Base-by-base conservation (phyloP, 1,139 yeast genomes). In the Arxiozyma heterogenica region DNA sequence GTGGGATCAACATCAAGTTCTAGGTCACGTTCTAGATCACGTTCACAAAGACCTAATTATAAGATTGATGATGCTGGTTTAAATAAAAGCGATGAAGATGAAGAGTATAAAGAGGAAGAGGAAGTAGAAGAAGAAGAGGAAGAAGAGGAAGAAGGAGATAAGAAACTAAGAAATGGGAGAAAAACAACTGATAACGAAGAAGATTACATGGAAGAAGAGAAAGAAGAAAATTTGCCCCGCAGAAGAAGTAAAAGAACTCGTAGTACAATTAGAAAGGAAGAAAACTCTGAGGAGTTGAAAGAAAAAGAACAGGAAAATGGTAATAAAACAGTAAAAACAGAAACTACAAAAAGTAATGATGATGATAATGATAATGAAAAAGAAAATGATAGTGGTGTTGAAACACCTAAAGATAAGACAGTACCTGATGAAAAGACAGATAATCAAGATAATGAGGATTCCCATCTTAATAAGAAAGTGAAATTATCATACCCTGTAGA, bases 401-500 rank as follows among this genome's bases (percentile, higher is more conserved):
- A 44, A 50, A 44, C 25, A 39, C 47, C 44, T 15, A 52, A 41
- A 9, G 41, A 42, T 42, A 51, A 44, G 12, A 51, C 44, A 11
- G 44, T 25, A 17, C 44, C 62, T 54, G 57, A 65, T 8, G 61
- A 58, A 2, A 22, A 43, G 30, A 7, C 39, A 30, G 60, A 56
- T 25, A 54, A 53, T 25, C 57, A 53, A 18, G 58, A 52, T 12
- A 58, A 59, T 1, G 60, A 55, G 39, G n/a, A 34, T 42, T 52
- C 53, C 3, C 25, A 48, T 17, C 23, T 21, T 4, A 25, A 48
- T 27, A 48, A 41, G 25, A 42, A 48, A 30, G 15, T 30, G 41
- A 45, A 45, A 30, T 18, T 45, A 30, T 45, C 47, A 21, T 63
- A 62, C 54, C 73, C 60, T 1, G 59, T 64, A 23, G 78, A 76